Conservation (phyloP, 768 basidiomycete species). For the Tulasnella sp. region DNA sequence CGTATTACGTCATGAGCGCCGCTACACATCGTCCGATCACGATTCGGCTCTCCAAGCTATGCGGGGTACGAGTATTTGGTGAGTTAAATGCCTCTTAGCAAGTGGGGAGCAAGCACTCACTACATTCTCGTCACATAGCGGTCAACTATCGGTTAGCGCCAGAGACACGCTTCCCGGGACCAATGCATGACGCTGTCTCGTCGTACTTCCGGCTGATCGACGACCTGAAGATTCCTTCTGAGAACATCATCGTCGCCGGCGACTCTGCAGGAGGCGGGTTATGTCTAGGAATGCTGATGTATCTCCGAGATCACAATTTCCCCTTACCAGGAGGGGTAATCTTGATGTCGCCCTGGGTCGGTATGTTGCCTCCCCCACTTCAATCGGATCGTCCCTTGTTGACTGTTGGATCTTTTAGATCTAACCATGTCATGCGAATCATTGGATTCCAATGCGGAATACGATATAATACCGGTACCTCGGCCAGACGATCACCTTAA, state of each 20-base stretch:
- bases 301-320: constrained; percentile 85
- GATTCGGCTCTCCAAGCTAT: constrained; percentile 79
- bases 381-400: neutral
- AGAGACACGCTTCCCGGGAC: constrained; percentile 88
- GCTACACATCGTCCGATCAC: constrained; percentile 84
- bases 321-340: constrained; percentile 76
- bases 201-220: constrained; percentile 80
- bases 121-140: constrained; percentile 35
- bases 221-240: constrained; percentile 80
- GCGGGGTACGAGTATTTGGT: constrained; percentile 83
- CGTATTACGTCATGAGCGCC: constrained; percentile 86
- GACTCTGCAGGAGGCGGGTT: constrained; percentile 94
- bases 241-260: constrained; percentile 77
- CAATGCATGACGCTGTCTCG: constrained; percentile 71
- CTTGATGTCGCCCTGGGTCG: constrained; percentile 91
- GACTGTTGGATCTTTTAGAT: constrained; percentile 35
- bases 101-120: neutral
- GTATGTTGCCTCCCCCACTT: constrained; percentile 34
- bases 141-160: constrained; percentile 94
- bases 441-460: constrained; percentile 91
- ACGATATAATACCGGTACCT: constrained; percentile 69
- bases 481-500: constrained; percentile 73
- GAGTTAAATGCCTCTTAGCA: constrained; percentile 21
- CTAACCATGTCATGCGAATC: constrained; percentile 95
- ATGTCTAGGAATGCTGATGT: constrained; percentile 76